Conservation (phyloP, 192 early-diverging fungal genomes). For the Kappamyces sp. region DNA sequence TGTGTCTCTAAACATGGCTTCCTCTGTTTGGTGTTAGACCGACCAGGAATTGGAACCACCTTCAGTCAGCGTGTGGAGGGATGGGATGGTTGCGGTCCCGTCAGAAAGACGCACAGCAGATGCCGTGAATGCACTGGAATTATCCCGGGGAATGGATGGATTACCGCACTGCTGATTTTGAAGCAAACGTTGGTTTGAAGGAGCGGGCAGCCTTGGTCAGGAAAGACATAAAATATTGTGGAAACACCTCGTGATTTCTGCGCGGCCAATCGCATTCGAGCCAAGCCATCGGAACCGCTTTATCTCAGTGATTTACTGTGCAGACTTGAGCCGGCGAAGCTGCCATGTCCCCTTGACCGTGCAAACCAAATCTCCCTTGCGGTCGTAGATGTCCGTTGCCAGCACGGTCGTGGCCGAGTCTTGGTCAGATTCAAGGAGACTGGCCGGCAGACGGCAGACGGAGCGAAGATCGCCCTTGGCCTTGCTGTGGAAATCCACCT, state of each 20-base stretch:
- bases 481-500: constrained; percentile 12
- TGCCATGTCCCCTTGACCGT: constrained; percentile 9
- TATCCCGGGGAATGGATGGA: too few relatives aligned
- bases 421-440: constrained; percentile 4
- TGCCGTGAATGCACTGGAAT: too few relatives aligned
- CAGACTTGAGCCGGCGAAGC: constrained; percentile 3
- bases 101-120: too few relatives aligned
- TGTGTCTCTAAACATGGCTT: constrained; percentile 17
- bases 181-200: too few relatives aligned
- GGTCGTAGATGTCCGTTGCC: constrained; percentile 6
- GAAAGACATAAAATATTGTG: too few relatives aligned
- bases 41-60: constrained; percentile 6
- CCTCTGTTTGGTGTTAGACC: constrained; percentile 10
- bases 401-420: not conserved
- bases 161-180: too few relatives aligned
- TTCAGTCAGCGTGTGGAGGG: constrained; percentile 24
- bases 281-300: too few relatives aligned
- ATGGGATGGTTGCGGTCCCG: constrained; percentile 1
- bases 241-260: too few relatives aligned
- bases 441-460: constrained; percentile 1
- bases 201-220: too few relatives aligned
- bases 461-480: constrained; percentile 4
- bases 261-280: too few relatives aligned
- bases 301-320: not conserved
- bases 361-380: constrained; percentile 15